Percentiles rank a stretch among this genome's conserved stretches.
Conservation (phyloP, 75 land plant genomes). For the Cryptomeria japonica region DNA sequence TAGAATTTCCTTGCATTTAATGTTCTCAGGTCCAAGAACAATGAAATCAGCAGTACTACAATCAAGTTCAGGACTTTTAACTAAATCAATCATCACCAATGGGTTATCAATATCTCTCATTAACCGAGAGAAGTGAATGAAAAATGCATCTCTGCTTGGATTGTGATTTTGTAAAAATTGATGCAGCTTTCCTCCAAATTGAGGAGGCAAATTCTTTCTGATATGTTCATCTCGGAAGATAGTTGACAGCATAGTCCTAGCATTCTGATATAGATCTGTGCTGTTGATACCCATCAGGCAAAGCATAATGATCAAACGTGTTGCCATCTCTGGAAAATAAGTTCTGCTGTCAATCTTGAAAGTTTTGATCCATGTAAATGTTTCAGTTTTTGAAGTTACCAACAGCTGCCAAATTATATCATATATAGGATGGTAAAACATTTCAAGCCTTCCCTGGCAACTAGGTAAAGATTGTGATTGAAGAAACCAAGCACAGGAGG, state of each 20-base stretch:
- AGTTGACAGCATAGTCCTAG: background rate
- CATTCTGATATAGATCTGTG: too few species aligned
- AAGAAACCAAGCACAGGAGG: background rate
- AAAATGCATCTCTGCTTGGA: background rate
- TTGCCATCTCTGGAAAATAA: background rate
- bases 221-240: background rate
- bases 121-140: background rate
- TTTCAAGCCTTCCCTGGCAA: too few species aligned
- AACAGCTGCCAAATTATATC: too few species aligned
- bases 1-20: background rate
- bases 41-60: background rate
- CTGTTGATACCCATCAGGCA: background rate
- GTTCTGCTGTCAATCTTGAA: background rate
- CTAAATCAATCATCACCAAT: background rate
- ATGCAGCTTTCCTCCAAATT: too few species aligned
- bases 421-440: too few species aligned
- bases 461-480: too few species aligned
- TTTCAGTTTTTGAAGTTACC: background rate
- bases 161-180: background rate
- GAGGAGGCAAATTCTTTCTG: background rate
- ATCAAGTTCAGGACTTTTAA: background rate
- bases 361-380: background rate
- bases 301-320: background rate
- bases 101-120: background rate
- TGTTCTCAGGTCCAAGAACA: background rate